Percentiles rank a stretch among this genome's conserved stretches.
Conservation (phyloP, 768 basidiomycete genomes). For the Boletus vermiculosoides region DNA sequence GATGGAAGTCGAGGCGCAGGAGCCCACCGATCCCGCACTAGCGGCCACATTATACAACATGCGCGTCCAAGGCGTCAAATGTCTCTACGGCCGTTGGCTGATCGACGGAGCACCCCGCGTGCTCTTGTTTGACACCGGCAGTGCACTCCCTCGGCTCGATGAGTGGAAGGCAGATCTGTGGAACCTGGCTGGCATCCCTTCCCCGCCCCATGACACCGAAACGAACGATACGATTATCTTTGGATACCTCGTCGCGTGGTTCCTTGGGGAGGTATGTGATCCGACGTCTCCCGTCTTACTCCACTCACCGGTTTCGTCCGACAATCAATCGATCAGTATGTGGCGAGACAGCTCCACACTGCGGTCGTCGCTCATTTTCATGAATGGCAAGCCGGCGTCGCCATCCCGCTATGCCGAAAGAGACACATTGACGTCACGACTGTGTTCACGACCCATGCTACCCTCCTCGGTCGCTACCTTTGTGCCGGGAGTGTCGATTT, state of each 20-base stretch:
- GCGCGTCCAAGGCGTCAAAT: slow-evolving; percentile 89
- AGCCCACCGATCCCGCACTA: slow-evolving; percentile 79
- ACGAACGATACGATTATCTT: slow-evolving; percentile 98
- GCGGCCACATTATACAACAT: slow-evolving; percentile 75
- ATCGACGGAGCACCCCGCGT: slow-evolving; percentile 96
- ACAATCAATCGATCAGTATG: slow-evolving; percentile 52
- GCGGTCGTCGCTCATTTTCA: slow-evolving; percentile 98
- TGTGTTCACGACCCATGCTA: slow-evolving; percentile 98
- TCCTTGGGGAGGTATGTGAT: slow-evolving; percentile 88
- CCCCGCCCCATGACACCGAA: slow-evolving; percentile 93
- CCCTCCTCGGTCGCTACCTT: slow-evolving; percentile 95
- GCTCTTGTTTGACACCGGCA: slow-evolving; percentile 93
- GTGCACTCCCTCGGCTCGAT: slow-evolving; percentile 82
- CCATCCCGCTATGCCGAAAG: slow-evolving; percentile 92
- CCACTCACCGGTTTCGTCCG: slow-evolving; percentile 10
- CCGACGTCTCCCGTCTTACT: slow-evolving; percentile 7
- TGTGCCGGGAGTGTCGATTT: slow-evolving; percentile 98
- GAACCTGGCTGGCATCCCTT: slow-evolving; percentile 97
- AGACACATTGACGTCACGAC: slow-evolving; percentile 98
- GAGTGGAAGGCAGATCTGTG: slow-evolving; percentile 99
- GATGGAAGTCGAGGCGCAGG: slow-evolving; percentile 96
- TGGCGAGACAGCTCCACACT: slow-evolving; percentile 72
- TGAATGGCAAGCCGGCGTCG: slow-evolving; percentile 98
- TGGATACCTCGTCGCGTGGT: slow-evolving; percentile 98
- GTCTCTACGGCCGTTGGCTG: slow-evolving; percentile 95